Evolutionary conservation across 805 yeast species (phyloP).

Genomic region (Cyberlindnera euphorbiiphila): DNA sequence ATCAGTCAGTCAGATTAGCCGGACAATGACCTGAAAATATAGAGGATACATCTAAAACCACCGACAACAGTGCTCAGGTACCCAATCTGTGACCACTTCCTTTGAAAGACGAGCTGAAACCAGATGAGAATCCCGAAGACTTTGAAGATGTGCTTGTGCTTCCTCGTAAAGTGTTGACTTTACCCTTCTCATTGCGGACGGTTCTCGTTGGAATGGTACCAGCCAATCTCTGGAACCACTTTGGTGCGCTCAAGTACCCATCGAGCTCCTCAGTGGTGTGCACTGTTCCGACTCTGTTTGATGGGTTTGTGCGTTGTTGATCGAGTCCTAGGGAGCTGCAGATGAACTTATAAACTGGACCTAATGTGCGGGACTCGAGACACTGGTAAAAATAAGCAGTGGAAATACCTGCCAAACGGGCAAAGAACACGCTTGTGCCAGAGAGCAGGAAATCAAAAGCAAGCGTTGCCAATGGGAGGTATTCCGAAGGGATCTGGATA

Average conservation of each 20-base stretch:
- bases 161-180: conserved; percentile 12
- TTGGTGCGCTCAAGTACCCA: conserved; percentile 57
- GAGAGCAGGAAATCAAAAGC: conserved; percentile 42
- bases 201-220: conserved; percentile 15
- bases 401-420: conserved; percentile 45
- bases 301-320: conserved; percentile 20
- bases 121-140: conserved; percentile 17
- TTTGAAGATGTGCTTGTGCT: no score
- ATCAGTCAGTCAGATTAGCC: no score
- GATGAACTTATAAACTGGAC: conserved; percentile 36
- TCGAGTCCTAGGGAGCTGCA: conserved; percentile 22
- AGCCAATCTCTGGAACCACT: conserved; percentile 34
- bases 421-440: conserved; percentile 37
- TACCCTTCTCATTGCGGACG: neutral
- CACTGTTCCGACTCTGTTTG: conserved; percentile 31
- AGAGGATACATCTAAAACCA: no score
- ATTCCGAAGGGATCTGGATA: conserved; percentile 54
- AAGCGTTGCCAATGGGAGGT: conserved; percentile 47
- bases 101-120: conserved; percentile 23
- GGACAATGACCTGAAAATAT: no score
- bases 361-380: conserved; percentile 49
- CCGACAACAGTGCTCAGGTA: neutral
- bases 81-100: conserved; percentile 41
- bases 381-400: conserved; percentile 61
- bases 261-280: conserved; percentile 34